These are phyloP conservation scores for Cenchrus fungigraminus DNA, from an alignment of 176 grass and related monocot species.

Conservation along the genomic window DNA sequence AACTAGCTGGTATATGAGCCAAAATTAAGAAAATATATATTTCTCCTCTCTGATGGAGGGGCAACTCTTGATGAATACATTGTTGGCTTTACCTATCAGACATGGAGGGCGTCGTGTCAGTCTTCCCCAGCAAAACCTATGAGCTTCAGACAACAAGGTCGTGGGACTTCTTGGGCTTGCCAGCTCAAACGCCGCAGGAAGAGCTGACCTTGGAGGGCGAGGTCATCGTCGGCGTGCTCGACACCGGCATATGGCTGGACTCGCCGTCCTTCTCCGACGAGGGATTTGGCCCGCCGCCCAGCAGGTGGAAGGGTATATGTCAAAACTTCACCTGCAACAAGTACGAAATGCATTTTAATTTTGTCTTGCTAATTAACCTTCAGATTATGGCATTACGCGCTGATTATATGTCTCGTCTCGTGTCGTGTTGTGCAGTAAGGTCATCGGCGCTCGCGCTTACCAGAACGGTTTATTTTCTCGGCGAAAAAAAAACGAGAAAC, in stretches of 20 bases:
- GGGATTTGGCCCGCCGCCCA: conserved; percentile 39
- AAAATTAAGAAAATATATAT: background rate
- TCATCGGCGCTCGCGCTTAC: no score
- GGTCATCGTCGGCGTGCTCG: conserved; percentile 51
- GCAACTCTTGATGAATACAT: no score
- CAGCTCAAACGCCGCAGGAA: background rate
- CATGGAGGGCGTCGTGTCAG: conserved; percentile 38
- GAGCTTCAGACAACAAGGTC: conserved; percentile 53
- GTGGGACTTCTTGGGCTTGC: conserved; percentile 57
- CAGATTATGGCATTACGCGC: no score
- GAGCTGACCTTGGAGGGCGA: conserved; percentile 38
- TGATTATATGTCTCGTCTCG: no score
- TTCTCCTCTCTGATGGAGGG: background rate
- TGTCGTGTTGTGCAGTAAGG: no score
- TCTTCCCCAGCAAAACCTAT: conserved; percentile 42
- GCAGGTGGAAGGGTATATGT: conserved; percentile 37
- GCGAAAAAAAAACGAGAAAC: no score
- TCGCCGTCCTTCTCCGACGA: conserved; percentile 48
- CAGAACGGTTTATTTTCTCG: no score
- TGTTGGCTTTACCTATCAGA: background rate
- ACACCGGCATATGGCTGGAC: conserved; percentile 57
- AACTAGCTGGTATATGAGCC: conserved; percentile 44
- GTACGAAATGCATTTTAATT: background rate
- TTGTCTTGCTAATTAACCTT: no score
- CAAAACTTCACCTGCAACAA: conserved; percentile 17